Conservation (phyloP, 2,329 filamentous ascomycete species). For the Lecanicillium sp. region DNA sequence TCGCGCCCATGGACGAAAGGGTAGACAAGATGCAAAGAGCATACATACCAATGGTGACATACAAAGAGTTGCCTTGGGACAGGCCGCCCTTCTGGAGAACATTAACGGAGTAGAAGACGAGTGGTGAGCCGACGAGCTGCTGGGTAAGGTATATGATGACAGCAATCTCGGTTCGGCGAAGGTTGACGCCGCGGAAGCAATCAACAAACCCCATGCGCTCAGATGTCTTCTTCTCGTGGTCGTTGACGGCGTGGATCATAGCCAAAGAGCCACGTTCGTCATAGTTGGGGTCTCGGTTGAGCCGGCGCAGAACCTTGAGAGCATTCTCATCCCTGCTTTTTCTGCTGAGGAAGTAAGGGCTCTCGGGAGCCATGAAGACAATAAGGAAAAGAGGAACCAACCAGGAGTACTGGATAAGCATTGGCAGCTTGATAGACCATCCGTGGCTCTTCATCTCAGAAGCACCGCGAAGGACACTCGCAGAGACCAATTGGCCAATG, state of each 20-base stretch:
- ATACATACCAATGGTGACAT: slow-evolving; percentile 33
- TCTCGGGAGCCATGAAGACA: slow-evolving; percentile 27
- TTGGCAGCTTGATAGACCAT: slow-evolving; percentile 30
- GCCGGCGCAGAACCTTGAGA: slow-evolving; percentile 18
- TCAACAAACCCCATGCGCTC: slow-evolving; percentile 22
- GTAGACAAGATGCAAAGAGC: slow-evolving; percentile 34
- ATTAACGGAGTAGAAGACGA: slow-evolving; percentile 45
- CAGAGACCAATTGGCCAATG: slow-evolving; percentile 27
- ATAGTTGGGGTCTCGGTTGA: slow-evolving; percentile 17
- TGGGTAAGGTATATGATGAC: slow-evolving; percentile 45
- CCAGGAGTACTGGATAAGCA: slow-evolving; percentile 30
- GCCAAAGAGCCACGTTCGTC: slow-evolving; percentile 25
- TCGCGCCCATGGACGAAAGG: slow-evolving; percentile 33
- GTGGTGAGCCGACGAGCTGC: slow-evolving; percentile 42
- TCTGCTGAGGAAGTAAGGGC: slow-evolving; percentile 29
- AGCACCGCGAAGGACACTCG: slow-evolving; percentile 23
- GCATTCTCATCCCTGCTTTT: slow-evolving; percentile 21
- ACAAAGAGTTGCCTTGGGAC: slow-evolving; percentile 28
- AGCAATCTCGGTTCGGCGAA: slow-evolving; percentile 28
- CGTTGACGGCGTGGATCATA: slow-evolving; percentile 28
- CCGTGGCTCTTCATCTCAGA: slow-evolving; percentile 14
- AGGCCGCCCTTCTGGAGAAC: slow-evolving; percentile 42
- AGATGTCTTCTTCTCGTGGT: slow-evolving; percentile 19
- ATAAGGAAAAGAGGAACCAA: slow-evolving; percentile 24
- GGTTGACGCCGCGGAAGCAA: slow-evolving; percentile 23